phyloP scores from a whole-genome alignment of 176 grass and related monocot genomes.

The Panicum miliaceum region DNA sequence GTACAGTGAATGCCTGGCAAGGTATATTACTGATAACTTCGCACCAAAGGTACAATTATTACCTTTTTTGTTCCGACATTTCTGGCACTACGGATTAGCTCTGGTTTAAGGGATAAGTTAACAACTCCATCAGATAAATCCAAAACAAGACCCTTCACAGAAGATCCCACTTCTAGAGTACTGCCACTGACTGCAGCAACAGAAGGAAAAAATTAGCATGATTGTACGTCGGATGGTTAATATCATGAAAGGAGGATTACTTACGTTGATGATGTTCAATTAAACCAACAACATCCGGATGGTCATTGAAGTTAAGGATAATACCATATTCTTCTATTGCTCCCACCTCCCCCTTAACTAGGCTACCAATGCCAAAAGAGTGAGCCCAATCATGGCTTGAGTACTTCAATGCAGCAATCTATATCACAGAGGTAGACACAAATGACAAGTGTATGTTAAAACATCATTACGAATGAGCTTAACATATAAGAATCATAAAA shows the following conservation, averaged over 20 bases:
- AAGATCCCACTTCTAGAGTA: slow-evolving; percentile 68
- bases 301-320: slow-evolving; percentile 79
- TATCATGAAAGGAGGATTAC: slow-evolving; percentile 33
- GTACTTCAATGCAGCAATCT: slow-evolving; percentile 76
- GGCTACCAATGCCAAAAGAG: slow-evolving; percentile 70
- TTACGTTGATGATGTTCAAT: slow-evolving; percentile 93
- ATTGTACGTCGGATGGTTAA: not conserved
- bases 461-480: slow-evolving; percentile 31
- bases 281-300: slow-evolving; percentile 90
- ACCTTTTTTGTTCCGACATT: slow-evolving; percentile 72
- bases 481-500: slow-evolving; percentile 1
- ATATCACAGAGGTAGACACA: slow-evolving; percentile 22
- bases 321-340: slow-evolving; percentile 84
- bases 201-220: not conserved
- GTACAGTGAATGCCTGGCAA: not conserved
- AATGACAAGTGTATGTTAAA: slow-evolving; percentile 21
- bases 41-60: not conserved
- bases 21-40: not conserved
- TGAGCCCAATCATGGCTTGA: slow-evolving; percentile 62
- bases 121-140: slow-evolving; percentile 92
- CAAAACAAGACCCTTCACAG: slow-evolving; percentile 80
- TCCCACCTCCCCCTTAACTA: slow-evolving; percentile 82
- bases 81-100: slow-evolving; percentile 63
- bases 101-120: slow-evolving; percentile 85
- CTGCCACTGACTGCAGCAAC: slow-evolving; percentile 59